Evolutionary conservation across 768 basidiomycete species (phyloP), one percentile per base, ranked within the genome.

Genomic region (Chalciporus pseudorubinellus): DNA sequence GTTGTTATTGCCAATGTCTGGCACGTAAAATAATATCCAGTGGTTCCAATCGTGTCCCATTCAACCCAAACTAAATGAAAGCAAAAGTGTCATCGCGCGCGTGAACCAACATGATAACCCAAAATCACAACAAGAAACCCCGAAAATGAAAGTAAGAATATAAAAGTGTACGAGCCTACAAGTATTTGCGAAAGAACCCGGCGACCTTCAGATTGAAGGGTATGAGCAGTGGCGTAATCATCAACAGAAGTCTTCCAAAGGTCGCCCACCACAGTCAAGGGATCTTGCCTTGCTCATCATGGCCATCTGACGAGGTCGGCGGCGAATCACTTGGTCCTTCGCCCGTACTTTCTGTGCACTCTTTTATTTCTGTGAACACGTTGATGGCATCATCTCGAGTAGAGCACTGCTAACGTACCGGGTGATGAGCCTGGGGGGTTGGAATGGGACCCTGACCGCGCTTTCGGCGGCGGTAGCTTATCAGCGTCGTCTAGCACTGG

Each of bases 211-310:
- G 72, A 60, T 71, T 60, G 59, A 76, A 64, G 50, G 73, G 74
- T 57, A 73, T 62, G 56, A 73, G 61, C 48, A 73, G 53, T 44
- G 72, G 73, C 61, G 67, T 66, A 55, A 71, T 69, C 51, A 76
- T 65, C 73, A 70, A 75, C 54, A 69, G 68, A 59, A 76, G 64
- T 56, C 62, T 63, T 68, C 75, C 69, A 62, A 77, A 71, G 69
- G 75, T 71, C 75, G 75, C 75, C 76, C 75, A 72, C 73, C 66
- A 74, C 70, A 74, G 75, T 77, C 75, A 77, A 61, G 74, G 72
- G 53, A 41, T 55, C 59, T 56, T 50, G 40, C 44, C 60, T 31
- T 48, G 49, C 48, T 53, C 61, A 34, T 56, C 41, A 9, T 53
- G 52, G 16, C 48, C 50, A 42, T 38, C 62, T n/a, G 51, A 38